A percentile compares a stretch with the other conserved stretches of the same genome.
Evolutionary conservation across 768 basidiomycete genomes (phyloP).

Genomic region (Lactarius hatsudake): DNA sequence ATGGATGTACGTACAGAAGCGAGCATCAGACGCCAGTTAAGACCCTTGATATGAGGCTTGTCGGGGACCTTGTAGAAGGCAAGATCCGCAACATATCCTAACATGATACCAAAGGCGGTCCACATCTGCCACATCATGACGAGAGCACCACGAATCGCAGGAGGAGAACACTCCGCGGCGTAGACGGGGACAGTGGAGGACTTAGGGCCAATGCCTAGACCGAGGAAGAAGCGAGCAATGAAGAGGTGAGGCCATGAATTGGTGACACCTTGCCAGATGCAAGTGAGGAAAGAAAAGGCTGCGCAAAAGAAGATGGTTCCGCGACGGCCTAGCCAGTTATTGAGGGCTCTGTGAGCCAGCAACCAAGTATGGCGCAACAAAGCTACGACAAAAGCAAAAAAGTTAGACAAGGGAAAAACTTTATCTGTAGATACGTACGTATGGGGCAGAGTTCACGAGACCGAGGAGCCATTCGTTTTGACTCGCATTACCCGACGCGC

Average conservation of each 20-base stretch:
- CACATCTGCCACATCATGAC: constrained; percentile 92
- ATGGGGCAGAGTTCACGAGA: constrained; percentile 65
- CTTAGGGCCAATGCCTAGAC: constrained; percentile 57
- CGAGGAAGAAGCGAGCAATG: constrained; percentile 53
- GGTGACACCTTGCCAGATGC: constrained; percentile 54
- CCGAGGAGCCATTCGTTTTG: constrained; percentile 74
- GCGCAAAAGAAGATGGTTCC: constrained; percentile 53
- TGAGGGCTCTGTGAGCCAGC: constrained; percentile 76
- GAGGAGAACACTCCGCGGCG: constrained; percentile 76
- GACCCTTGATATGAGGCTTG: constrained; percentile 48
- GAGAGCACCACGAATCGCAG: constrained; percentile 80
- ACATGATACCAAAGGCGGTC: constrained; percentile 83
- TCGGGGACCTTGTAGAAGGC: constrained; percentile 54
- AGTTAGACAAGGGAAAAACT: not conserved
- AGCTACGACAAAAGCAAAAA: constrained; percentile 33
- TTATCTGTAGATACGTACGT: constrained; percentile 39
- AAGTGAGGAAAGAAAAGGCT: constrained; percentile 43
- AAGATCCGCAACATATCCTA: constrained; percentile 69
- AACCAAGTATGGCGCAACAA: constrained; percentile 51
- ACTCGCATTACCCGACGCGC: constrained; percentile 30
- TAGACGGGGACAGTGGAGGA: constrained; percentile 61
- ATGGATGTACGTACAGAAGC: constrained; percentile 58
- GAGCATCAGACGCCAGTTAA: constrained; percentile 81
- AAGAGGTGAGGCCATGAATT: constrained; percentile 59
- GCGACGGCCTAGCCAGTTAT: constrained; percentile 52